Percentiles rank a stretch among this genome's conserved stretches.
These are phyloP conservation scores for Toxicodendron radicans DNA, from an alignment of 345 rosid species.

Conservation along the genomic window DNA sequence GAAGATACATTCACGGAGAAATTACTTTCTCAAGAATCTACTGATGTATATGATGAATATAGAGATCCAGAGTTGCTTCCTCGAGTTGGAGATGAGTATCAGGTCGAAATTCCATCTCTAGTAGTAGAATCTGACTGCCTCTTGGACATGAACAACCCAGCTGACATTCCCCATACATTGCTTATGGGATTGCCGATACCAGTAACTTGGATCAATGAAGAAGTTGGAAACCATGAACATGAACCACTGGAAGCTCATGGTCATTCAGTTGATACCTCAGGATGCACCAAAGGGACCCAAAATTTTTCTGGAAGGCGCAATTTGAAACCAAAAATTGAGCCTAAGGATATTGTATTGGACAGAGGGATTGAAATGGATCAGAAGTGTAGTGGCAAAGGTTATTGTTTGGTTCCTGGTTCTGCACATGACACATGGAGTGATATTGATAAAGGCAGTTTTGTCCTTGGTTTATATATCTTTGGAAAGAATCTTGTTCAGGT, in stretches of 20 bases:
- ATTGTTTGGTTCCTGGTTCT: slow-evolving; percentile 41
- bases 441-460: slow-evolving; percentile 39
- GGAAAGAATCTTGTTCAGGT: slow-evolving; percentile 58
- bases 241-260: slow-evolving; percentile 23
- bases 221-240: slow-evolving; percentile 22
- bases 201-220: slow-evolving; percentile 44
- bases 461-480: slow-evolving; percentile 63
- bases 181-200: slow-evolving; percentile 50
- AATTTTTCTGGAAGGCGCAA: slow-evolving; percentile 5
- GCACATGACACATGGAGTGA: slow-evolving; percentile 33
- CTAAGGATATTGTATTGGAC: slow-evolving; percentile 12
- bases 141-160: slow-evolving; percentile 12
- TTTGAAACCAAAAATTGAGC: slow-evolving; percentile 24
- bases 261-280: slow-evolving; percentile 18
- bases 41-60: slow-evolving; percentile 29
- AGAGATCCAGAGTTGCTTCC: slow-evolving; percentile 53
- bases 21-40: slow-evolving; percentile 30
- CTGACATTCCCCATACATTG: slow-evolving; percentile 24
- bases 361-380: slow-evolving; percentile 16
- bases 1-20: slow-evolving; percentile 37
- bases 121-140: slow-evolving; percentile 23
- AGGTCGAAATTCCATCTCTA: slow-evolving; percentile 50
- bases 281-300: slow-evolving; percentile 11
- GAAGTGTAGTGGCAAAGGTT: slow-evolving; percentile 18
- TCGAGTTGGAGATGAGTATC: slow-evolving; percentile 55